Conservation (phyloP, 306 rosid genomes). For the Clitoria ternatea region DNA sequence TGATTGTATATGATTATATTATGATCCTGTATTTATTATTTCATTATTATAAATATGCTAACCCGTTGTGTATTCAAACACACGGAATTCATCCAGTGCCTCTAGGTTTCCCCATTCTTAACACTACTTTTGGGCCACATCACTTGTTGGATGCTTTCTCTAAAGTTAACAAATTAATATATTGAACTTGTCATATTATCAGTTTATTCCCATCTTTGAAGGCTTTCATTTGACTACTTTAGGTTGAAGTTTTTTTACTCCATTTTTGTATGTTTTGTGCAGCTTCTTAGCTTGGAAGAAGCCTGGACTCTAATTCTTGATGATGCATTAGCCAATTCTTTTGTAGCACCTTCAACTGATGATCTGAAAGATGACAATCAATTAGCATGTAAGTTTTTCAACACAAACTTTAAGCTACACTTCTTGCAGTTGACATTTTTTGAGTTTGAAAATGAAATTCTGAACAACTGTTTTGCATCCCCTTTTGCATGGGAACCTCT, state of each 20-base stretch:
- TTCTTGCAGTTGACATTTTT: background rate
- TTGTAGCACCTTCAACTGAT: conserved; percentile 85
- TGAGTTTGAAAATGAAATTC: background rate
- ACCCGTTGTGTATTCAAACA: too few species aligned
- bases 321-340: conserved; percentile 90
- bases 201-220: background rate
- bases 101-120: too few species aligned
- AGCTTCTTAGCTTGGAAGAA: conserved; percentile 80
- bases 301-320: conserved; percentile 90
- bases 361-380: conserved; percentile 80
- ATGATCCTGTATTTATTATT: too few species aligned
- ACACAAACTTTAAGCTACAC: background rate
- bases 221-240: conserved; percentile 5
- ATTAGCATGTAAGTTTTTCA: conserved; percentile 59
- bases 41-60: too few species aligned
- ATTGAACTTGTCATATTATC: conserved; percentile 2
- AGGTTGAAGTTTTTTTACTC: background rate
- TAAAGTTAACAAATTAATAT: background rate
- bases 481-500: background rate
- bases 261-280: conserved; percentile 27
- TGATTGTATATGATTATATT: too few species aligned
- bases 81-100: too few species aligned
- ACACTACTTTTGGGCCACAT: conserved; percentile 4
- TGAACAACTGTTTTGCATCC: conserved; percentile 2
- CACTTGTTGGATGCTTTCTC: background rate